These are phyloP conservation scores for Aspergillus sp. DNA, from an alignment of 2,329 filamentous ascomycete genomes.

Conservation along the genomic window DNA sequence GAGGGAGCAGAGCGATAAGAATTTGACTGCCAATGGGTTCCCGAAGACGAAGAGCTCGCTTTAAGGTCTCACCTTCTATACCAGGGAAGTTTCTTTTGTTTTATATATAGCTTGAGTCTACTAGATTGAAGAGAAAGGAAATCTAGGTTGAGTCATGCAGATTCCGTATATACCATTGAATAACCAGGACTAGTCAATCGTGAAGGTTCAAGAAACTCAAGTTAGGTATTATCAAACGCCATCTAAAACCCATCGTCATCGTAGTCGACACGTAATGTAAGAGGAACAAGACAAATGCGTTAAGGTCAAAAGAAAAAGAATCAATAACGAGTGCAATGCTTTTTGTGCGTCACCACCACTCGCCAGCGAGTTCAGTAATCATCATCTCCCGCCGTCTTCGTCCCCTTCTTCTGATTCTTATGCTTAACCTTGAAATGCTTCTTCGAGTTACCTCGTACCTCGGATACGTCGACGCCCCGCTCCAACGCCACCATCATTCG, in stretches of 20 bases:
- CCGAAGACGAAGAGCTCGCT: slow-evolving; percentile 30
- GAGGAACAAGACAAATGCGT: neutral
- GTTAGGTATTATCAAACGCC: slow-evolving; percentile 4
- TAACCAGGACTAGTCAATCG: neutral
- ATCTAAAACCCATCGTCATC: slow-evolving; percentile 8
- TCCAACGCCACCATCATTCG: slow-evolving; percentile 77
- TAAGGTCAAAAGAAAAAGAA: slow-evolving; percentile 5
- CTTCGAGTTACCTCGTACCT: slow-evolving; percentile 68
- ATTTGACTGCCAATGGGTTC: slow-evolving; percentile 39
- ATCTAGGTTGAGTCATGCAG: neutral
- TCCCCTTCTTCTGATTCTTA: slow-evolving; percentile 34
- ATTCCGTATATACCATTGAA: slow-evolving; percentile 1
- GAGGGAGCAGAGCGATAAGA: slow-evolving; percentile 36
- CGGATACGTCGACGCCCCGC: slow-evolving; percentile 78
- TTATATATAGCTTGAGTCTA: neutral
- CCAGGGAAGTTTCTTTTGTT: neutral
- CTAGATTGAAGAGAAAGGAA: neutral
- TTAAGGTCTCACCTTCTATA: neutral
- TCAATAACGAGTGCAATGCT: slow-evolving; percentile 14
- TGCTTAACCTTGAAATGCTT: slow-evolving; percentile 66
- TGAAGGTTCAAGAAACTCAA: neutral
- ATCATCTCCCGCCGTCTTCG: slow-evolving; percentile 29
- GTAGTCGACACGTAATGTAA: slow-evolving; percentile 1
- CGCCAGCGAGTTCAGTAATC: slow-evolving; percentile 28
- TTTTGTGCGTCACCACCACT: slow-evolving; percentile 15